Base-by-base conservation (phyloP, 768 basidiomycete species). In the Peribolospora kevripleyi region DNA sequence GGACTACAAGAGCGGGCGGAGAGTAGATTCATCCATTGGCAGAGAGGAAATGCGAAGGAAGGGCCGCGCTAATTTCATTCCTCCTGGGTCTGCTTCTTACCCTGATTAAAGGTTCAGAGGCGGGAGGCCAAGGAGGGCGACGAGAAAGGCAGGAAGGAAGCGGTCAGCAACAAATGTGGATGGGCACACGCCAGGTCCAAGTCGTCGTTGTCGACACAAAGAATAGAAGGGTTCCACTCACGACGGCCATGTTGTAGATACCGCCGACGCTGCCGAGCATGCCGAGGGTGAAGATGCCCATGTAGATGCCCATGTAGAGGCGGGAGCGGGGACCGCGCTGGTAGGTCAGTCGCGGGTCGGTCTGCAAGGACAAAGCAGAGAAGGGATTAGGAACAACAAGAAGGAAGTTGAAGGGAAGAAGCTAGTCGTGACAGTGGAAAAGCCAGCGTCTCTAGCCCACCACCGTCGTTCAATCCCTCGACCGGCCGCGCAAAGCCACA, bases 351-450 rank as follows among this genome's bases (percentile, higher is more conserved):
- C 10, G 48, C 50, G 47, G 55, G 50, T 7, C 38, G 45, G 9
- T 37, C 36, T 5, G 13, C 52, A 38, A 56, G 51, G 41, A 45
- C 58, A 6, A 38, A 40, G 10, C 42, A 50, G 14, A 46, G 49
- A n/a, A 70, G 69, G 46, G 68, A 60, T 0, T 70, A 69, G 5
- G 70, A 69, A 10, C 64, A 25, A 25, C 25, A 25, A 62, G 13
- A 59, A 66, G 10, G 61, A 63, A 6, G 59, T 62, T 7, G 63
- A 63, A 42, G 64, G 68, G 25, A 53, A 53, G 25, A 45, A 53
- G 40, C 47, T 41, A 25, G 43, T 53, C 3, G 52, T 45, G 52
- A 53, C 42, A 7, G 52, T 36, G 9, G 41, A 42, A 46, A 53
- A 45, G 52, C 36, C 42, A 46, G 7, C 52, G 42, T 53, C 40